Conservation (phyloP, 495 filamentous ascomycete species). For the Aspergillus haitiensis region DNA sequence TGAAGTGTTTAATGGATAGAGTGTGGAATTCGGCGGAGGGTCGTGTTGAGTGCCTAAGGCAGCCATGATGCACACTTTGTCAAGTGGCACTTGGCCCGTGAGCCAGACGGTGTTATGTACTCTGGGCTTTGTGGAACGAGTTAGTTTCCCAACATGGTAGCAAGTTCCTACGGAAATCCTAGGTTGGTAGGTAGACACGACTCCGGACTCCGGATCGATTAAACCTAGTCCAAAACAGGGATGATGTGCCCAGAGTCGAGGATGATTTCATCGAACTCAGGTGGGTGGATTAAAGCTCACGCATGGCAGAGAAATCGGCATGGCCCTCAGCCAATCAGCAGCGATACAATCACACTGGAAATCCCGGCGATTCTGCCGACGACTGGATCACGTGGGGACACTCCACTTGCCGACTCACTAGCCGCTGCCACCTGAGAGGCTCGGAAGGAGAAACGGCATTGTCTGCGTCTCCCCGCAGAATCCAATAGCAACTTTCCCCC, state of each 20-base stretch:
- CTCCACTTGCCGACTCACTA: constrained; percentile 40
- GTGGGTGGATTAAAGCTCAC: not conserved
- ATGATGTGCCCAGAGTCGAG: not conserved
- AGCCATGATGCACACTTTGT: no score
- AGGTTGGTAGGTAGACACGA: no score
- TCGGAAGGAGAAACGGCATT: constrained; percentile 35
- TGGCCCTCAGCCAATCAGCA: constrained; percentile 10
- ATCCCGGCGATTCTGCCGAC: constrained; percentile 37
- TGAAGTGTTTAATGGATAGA: no score
- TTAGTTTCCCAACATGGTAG: no score
- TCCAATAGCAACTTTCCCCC: not conserved
- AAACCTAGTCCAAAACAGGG: no score
- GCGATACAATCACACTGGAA: constrained; percentile 15
- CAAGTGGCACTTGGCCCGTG: no score
- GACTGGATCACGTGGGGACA: constrained; percentile 27
- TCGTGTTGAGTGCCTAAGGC: no score
- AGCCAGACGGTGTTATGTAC: no score
- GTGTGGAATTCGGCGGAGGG: no score
- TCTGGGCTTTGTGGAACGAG: no score
- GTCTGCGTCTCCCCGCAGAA: constrained; percentile 22
- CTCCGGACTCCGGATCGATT: no score
- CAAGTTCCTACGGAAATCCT: no score
- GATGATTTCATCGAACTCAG: not conserved
- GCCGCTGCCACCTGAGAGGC: constrained; percentile 23
- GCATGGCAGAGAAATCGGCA: constrained; percentile 17